Evolutionary conservation across 345 rosid genomes (phyloP).

Genomic region (Sisymbrium altissimum): DNA sequence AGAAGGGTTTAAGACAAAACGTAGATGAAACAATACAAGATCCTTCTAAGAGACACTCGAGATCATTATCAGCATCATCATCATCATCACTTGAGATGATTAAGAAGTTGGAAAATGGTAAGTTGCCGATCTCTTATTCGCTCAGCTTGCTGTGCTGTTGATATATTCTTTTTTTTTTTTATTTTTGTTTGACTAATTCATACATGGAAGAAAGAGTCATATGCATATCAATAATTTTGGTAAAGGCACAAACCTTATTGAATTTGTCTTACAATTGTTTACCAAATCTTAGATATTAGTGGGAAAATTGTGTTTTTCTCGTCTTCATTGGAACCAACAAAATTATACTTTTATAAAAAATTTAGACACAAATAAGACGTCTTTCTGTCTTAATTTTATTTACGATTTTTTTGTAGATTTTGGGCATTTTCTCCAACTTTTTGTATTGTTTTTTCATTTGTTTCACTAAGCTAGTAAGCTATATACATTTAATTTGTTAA

Average conservation of each 20-base stretch:
- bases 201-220: background rate
- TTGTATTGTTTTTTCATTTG: background rate
- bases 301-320: background rate
- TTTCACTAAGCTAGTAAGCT: background rate
- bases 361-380: no score
- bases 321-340: background rate
- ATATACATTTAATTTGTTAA: background rate
- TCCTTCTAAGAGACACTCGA: conserved; percentile 2
- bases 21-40: conserved; percentile 7
- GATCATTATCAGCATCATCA: background rate
- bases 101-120: conserved; percentile 15
- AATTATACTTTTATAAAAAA: background rate
- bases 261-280: background rate
- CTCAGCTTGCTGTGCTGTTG: background rate
- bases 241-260: background rate
- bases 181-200: conserved; percentile 2
- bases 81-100: background rate
- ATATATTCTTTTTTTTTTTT: no score
- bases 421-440: background rate
- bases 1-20: background rate
- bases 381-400: no score
- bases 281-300: background rate
- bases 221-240: background rate
- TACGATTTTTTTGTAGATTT: background rate
- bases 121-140: background rate